Conservation (phyloP, 345 rosid species). For the Citrus sinensis region DVS_A1.0 CM039165.1:38182501-38183000, state of each 20-base stretch:
- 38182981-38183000: too few species aligned
- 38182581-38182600: neutral
- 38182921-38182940: too few species aligned
- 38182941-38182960: too few species aligned
- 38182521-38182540: neutral
- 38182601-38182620: neutral
- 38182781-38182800: neutral
- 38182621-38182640: constrained; percentile 22
- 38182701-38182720: neutral
- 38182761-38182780: neutral
- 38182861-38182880: too few species aligned
- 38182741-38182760: neutral
- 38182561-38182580: neutral
- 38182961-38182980: too few species aligned
- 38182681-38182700: neutral
- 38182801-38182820: neutral
- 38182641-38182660: neutral
- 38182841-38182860: too few species aligned
- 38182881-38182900: too few species aligned
- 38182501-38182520: neutral
- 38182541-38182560: neutral
- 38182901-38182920: too few species aligned
- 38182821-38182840: neutral
- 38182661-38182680: neutral
- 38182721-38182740: neutral